Evolutionary conservation across 1,284 basidiomycete species (phyloP).

Genomic region (Lignosus rhinocerotis): DNA sequence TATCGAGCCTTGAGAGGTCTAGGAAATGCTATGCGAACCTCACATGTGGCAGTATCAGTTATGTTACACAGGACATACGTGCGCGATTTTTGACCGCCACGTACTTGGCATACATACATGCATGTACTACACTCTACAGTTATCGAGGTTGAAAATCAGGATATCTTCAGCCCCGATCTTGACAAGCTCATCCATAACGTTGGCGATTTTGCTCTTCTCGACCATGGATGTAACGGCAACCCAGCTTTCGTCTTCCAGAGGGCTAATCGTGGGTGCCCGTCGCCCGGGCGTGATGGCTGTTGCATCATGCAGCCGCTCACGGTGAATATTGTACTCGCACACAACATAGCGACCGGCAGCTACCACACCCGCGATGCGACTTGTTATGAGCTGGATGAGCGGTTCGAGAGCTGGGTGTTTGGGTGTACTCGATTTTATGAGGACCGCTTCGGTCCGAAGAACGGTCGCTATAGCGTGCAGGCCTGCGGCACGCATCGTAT

Average conservation of each 20-base stretch:
- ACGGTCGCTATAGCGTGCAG: slow-evolving; percentile 91
- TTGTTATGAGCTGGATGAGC: slow-evolving; percentile 82
- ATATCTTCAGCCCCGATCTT: slow-evolving; percentile 88
- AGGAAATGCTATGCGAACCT: too few species aligned
- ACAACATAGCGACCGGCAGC: slow-evolving; percentile 89
- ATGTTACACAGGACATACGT: too few species aligned
- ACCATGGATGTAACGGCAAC: slow-evolving; percentile 94
- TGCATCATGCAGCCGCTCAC: slow-evolving; percentile 64
- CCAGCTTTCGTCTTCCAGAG: slow-evolving; percentile 84
- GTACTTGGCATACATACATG: too few species aligned
- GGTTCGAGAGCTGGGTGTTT: slow-evolving; percentile 69
- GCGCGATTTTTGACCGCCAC: too few species aligned
- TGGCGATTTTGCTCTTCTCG: slow-evolving; percentile 80
- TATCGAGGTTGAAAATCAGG: slow-evolving; percentile 87
- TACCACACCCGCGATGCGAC: slow-evolving; percentile 90
- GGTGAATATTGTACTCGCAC: slow-evolving; percentile 89
- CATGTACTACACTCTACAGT: slow-evolving; percentile 78
- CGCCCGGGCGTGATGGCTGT: slow-evolving; percentile 85
- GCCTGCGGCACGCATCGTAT: slow-evolving; percentile 99
- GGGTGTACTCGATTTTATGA: slow-evolving; percentile 80
- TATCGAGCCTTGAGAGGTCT: too few species aligned
- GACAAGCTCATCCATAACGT: slow-evolving; percentile 89
- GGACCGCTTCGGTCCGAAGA: slow-evolving; percentile 88
- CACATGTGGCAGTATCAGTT: too few species aligned
- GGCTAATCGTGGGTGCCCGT: slow-evolving; percentile 87